phyloP scores from a whole-genome alignment of 2,329 filamentous ascomycete species.

The Pyrenophora tritici-repentis region DNA sequence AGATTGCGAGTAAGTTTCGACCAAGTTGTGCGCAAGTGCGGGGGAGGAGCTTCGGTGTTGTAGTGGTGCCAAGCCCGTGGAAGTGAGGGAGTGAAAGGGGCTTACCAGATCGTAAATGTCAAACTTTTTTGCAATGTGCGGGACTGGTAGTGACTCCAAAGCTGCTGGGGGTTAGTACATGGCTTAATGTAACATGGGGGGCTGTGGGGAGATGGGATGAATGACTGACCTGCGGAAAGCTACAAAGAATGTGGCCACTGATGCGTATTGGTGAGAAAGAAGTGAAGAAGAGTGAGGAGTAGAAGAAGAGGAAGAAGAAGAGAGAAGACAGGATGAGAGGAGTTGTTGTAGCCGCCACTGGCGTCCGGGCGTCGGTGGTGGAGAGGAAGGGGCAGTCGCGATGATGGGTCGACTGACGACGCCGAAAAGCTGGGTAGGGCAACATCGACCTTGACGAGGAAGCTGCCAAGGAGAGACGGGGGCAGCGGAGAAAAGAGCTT shows the following conservation, averaged over 20 bases:
- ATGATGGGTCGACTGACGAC: slow-evolving; percentile 18
- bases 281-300: slow-evolving; percentile 43
- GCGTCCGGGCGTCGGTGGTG: slow-evolving; percentile 23
- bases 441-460: slow-evolving; percentile 27
- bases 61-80: slow-evolving; percentile 7
- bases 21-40: neutral
- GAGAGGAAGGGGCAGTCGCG: slow-evolving; percentile 34
- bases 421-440: no score
- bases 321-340: slow-evolving; percentile 16
- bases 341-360: slow-evolving; percentile 24
- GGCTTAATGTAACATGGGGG: neutral
- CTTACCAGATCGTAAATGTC: slow-evolving; percentile 49
- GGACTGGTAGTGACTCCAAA: slow-evolving; percentile 50
- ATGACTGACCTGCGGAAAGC: slow-evolving; percentile 48
- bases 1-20: slow-evolving; percentile 1
- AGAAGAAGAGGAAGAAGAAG: slow-evolving; percentile 22
- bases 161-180: slow-evolving; percentile 35
- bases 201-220: slow-evolving; percentile 4
- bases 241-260: slow-evolving; percentile 53
- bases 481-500: slow-evolving; percentile 20
- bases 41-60: slow-evolving; percentile 3
- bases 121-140: slow-evolving; percentile 47
- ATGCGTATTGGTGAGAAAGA: slow-evolving; percentile 49
- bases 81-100: slow-evolving; percentile 13
- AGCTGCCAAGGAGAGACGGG: slow-evolving; percentile 13